Conservation (phyloP, 2,329 filamentous ascomycete species). For the Fusarium chuoi region DNA sequence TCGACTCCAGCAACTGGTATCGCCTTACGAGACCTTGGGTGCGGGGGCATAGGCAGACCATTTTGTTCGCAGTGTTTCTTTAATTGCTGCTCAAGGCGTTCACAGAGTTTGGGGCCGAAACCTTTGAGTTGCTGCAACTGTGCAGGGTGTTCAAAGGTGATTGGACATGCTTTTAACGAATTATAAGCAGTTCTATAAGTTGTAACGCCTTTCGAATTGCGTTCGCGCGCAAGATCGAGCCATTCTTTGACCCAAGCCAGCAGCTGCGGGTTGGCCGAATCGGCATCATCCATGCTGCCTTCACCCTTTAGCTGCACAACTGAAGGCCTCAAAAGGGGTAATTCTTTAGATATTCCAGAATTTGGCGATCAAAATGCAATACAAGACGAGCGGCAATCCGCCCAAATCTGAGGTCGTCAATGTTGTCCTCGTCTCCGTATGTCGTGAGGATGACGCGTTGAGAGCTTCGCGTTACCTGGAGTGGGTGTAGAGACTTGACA, state of each 20-base stretch:
- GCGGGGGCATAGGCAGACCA: constrained; percentile 73
- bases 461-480: constrained; percentile 3
- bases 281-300: constrained; percentile 48
- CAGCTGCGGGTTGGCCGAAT: constrained; percentile 75
- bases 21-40: constrained; percentile 59
- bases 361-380: neutral
- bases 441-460: constrained; percentile 16
- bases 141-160: constrained; percentile 76
- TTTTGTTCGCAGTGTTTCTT: constrained; percentile 72
- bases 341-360: neutral
- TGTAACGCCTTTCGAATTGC: constrained; percentile 75
- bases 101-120: constrained; percentile 77
- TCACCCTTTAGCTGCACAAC: neutral
- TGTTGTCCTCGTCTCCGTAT: neutral
- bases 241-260: constrained; percentile 81
- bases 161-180: constrained; percentile 78
- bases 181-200: constrained; percentile 81
- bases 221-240: constrained; percentile 75
- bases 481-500: constrained; percentile 22
- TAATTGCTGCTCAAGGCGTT: constrained; percentile 71
- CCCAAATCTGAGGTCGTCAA: neutral
- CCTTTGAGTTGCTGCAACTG: constrained; percentile 79
- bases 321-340: neutral
- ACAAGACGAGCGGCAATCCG: neutral
- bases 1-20: constrained; percentile 45